Conservation (phyloP, 495 filamentous ascomycete genomes). For the Terfezia boudieri region DNA sequence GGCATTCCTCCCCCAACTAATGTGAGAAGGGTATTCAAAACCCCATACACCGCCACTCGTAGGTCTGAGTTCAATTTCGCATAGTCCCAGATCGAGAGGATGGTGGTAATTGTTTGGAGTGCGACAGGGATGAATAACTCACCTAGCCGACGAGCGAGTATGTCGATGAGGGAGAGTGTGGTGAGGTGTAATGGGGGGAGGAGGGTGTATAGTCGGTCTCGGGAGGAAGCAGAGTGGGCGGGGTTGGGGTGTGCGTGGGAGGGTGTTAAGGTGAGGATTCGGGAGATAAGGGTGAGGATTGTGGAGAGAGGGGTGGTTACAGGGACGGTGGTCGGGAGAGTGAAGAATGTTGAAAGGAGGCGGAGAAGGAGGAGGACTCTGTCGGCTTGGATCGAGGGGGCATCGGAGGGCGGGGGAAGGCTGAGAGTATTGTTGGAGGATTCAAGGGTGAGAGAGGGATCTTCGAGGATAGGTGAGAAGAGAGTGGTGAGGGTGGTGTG, state of each 20-base stretch:
- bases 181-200: slow-evolving; percentile 7
- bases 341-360: slow-evolving; percentile 11
- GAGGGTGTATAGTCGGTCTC: slow-evolving; percentile 8
- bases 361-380: slow-evolving; percentile 8
- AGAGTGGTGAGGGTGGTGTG: slow-evolving; percentile 8
- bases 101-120: slow-evolving; percentile 13
- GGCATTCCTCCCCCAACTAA: slow-evolving; percentile 9
- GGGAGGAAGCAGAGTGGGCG: slow-evolving; percentile 5
- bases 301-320: slow-evolving; percentile 9
- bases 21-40: slow-evolving; percentile 6
- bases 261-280: slow-evolving; percentile 7
- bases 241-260: slow-evolving; percentile 4
- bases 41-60: neutral
- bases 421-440: slow-evolving; percentile 1
- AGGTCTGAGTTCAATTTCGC: neutral
- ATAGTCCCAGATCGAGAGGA: slow-evolving; percentile 8
- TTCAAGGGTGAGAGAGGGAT: neutral
- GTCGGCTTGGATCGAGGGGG: slow-evolving; percentile 6
- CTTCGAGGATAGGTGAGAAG: slow-evolving; percentile 8
- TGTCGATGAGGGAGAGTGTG: slow-evolving; percentile 8
- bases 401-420: slow-evolving; percentile 3
- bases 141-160: slow-evolving; percentile 4
- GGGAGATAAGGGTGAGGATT: slow-evolving; percentile 10
- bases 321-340: slow-evolving; percentile 8
- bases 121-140: slow-evolving; percentile 5